phyloP scores from a whole-genome alignment of 1,284 basidiomycete species.

The Wolfiporia cocos region DNA sequence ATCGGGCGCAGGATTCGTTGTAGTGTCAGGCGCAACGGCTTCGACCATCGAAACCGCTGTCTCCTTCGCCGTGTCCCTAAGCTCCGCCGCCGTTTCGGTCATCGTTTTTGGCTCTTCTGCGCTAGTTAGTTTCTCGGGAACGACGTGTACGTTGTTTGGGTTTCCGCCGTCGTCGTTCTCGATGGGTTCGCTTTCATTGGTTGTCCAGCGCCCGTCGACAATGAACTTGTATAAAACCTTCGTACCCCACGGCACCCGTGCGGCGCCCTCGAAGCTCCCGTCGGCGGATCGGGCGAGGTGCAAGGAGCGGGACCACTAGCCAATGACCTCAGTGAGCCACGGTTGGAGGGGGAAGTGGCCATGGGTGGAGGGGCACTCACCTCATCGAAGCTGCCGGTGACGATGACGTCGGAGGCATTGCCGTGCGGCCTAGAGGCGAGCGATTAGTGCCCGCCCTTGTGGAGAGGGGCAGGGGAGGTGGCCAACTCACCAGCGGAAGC shows the following conservation, averaged over 20 bases:
- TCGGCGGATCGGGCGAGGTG: constrained; percentile 43
- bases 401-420: constrained; percentile 53
- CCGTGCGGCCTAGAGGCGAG: constrained; percentile 45
- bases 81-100: constrained; percentile 10
- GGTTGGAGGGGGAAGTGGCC: background rate
- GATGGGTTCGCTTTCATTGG: constrained; percentile 49
- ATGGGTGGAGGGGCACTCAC: constrained; percentile 34
- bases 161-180: constrained; percentile 60
- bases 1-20: constrained; percentile 10
- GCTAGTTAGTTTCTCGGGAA: constrained; percentile 39
- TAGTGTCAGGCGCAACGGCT: constrained; percentile 22
- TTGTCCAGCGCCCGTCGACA: constrained; percentile 69
- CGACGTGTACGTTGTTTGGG: constrained; percentile 66
- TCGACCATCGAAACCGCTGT: constrained; percentile 22
- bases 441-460: background rate
- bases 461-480: background rate
- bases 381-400: constrained; percentile 74
- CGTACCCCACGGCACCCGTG: constrained; percentile 55
- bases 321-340: constrained; percentile 5
- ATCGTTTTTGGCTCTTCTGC: constrained; percentile 9
- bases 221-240: constrained; percentile 73
- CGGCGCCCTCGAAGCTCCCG: constrained; percentile 53
- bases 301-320: constrained; percentile 61
- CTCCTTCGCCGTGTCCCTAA: constrained; percentile 18
- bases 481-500: constrained; percentile 18